These are phyloP conservation scores for Fusarium decemcellulare DNA, from an alignment of 2,329 filamentous ascomycete species.

Conservation along the genomic window DNA sequence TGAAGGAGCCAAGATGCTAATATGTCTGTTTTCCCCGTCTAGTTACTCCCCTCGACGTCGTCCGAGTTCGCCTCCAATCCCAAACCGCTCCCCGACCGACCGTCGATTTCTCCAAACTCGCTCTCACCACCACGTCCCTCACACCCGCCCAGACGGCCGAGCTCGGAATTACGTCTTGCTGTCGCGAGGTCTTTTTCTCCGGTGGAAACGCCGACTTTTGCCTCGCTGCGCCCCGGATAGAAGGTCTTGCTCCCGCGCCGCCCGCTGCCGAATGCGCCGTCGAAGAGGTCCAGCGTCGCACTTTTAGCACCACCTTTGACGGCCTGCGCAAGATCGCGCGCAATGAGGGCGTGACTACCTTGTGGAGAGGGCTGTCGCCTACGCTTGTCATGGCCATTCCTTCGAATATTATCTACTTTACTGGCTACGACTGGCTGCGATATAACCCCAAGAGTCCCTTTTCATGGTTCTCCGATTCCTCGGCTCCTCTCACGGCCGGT, in stretches of 20 bases:
- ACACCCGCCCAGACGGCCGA: conserved; percentile 82
- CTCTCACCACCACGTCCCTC: conserved; percentile 69
- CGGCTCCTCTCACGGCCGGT: conserved; percentile 86
- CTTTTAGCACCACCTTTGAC: conserved; percentile 92
- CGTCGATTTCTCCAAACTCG: conserved; percentile 69
- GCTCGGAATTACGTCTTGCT: conserved; percentile 94
- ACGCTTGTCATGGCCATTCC: conserved; percentile 95
- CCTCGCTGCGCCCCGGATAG: conserved; percentile 75
- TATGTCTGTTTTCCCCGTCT: neutral
- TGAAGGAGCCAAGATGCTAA: conserved; percentile 11
- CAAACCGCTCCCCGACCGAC: conserved; percentile 70
- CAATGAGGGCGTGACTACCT: conserved; percentile 87
- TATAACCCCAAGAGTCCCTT: conserved; percentile 82
- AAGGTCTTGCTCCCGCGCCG: conserved; percentile 60
- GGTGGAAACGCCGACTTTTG: conserved; percentile 88
- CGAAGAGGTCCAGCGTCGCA: conserved; percentile 86
- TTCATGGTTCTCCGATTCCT: conserved; percentile 74
- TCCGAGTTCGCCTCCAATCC: conserved; percentile 93
- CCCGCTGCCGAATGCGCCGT: conserved; percentile 81
- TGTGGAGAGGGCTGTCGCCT: conserved; percentile 96
- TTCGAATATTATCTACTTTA: conserved; percentile 98
- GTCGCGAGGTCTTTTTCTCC: conserved; percentile 96
- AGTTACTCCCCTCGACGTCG: conserved; percentile 97
- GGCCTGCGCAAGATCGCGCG: conserved; percentile 94
- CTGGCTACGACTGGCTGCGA: conserved; percentile 95